Evolutionary conservation across 768 basidiomycete genomes (phyloP).

Genomic region (Heimioporus sp.): DNA sequence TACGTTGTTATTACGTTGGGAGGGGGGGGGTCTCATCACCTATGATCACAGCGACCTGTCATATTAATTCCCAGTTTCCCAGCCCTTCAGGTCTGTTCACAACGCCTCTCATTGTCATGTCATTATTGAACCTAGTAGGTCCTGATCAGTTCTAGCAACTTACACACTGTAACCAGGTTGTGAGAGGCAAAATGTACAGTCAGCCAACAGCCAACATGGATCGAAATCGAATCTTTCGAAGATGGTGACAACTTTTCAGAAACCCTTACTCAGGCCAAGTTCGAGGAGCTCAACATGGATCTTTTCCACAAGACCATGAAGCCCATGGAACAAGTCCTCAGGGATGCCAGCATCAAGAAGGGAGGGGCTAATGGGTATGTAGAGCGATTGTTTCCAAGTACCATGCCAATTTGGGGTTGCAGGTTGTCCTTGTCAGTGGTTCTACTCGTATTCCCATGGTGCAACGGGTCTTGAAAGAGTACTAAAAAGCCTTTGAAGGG

Average conservation of each 20-base stretch:
- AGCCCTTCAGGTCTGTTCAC: no score
- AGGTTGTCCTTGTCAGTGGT: slow-evolving; percentile 91
- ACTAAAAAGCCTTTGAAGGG: slow-evolving; percentile 98
- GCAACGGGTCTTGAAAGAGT: slow-evolving; percentile 97
- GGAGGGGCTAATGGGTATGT: slow-evolving; percentile 83
- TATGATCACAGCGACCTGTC: no score
- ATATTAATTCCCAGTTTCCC: no score
- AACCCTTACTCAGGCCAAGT: slow-evolving; percentile 96
- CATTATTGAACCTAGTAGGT: no score
- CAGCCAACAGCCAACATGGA: slow-evolving; percentile 82
- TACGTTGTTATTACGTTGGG: no score
- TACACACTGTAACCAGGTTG: slow-evolving; percentile 82
- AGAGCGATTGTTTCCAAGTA: not conserved
- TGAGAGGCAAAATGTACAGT: slow-evolving; percentile 96
- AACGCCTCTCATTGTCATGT: no score
- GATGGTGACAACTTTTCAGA: slow-evolving; percentile 97
- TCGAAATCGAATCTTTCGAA: slow-evolving; percentile 97
- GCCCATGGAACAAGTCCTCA: slow-evolving; percentile 97
- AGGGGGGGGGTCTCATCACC: no score
- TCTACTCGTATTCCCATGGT: slow-evolving; percentile 99
- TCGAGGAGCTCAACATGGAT: slow-evolving; percentile 98
- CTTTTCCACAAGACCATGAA: slow-evolving; percentile 99
- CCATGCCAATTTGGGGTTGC: not conserved
- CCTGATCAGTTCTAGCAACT: no score
- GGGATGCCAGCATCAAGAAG: slow-evolving; percentile 98